Conservation (phyloP, 345 rosid species). For the Rubroshorea leprosula region DNA sequence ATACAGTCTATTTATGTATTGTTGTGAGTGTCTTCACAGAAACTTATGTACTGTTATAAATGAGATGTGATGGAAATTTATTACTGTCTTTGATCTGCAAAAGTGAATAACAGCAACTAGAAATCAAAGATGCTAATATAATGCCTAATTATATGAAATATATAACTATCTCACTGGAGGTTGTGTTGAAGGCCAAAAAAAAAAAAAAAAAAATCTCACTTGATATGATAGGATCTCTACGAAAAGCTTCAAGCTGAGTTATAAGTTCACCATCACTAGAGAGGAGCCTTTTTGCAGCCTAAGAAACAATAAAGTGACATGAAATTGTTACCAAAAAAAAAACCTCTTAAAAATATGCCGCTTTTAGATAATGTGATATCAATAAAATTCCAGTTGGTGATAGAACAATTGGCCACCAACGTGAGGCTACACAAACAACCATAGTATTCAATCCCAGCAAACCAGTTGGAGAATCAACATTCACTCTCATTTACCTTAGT, state of each 20-base stretch:
- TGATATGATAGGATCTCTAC: slow-evolving; percentile 49
- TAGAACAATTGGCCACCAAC: too few species aligned
- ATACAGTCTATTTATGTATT: neutral
- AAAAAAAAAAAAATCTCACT: slow-evolving; percentile 44
- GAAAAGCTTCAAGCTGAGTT: slow-evolving; percentile 53
- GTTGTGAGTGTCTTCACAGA: neutral
- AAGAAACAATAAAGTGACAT: slow-evolving; percentile 18
- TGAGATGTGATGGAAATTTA: neutral
- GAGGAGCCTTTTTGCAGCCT: slow-evolving; percentile 92
- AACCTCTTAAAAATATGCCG: too few species aligned
- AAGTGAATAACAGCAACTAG: neutral
- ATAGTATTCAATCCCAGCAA: neutral
- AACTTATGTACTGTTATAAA: neutral
- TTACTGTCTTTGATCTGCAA: neutral
- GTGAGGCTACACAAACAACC: too few species aligned
- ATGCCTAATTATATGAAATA: neutral
- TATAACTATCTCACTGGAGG: neutral
- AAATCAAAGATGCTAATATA: neutral
- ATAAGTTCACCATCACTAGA: slow-evolving; percentile 52
- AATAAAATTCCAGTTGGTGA: neutral
- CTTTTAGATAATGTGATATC: neutral
- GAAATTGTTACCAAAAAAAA: neutral
- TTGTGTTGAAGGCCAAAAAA: too few species aligned
- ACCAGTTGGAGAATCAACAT: neutral
- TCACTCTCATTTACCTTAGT: slow-evolving; percentile 41